Base-by-base conservation (phyloP, 768 basidiomycete species). In the Mycena galopus region DNA sequence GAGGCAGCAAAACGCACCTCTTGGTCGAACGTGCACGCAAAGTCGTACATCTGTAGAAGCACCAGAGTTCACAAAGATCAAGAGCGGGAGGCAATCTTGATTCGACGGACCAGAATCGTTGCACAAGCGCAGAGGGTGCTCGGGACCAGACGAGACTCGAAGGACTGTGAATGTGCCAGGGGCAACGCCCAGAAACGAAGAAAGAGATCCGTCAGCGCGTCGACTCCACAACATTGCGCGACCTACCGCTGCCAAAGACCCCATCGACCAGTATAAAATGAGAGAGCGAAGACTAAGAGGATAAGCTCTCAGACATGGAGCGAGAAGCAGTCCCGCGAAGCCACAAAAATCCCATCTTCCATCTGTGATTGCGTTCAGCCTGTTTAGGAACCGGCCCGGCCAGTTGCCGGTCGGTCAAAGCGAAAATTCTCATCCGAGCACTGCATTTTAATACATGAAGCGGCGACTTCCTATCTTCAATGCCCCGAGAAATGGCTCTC, bases 21-120 rank as follows among this genome's bases (percentile, higher is more conserved):
- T 47, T 76, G 71, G 56, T 79, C 76, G 14, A 81, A 64, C 10
- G 80, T 81, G 64, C 77, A 79, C 8, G 78, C n/a, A 14, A 68
- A 72, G 63, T 81, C 80, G 60, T 79, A 81, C 29, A 72, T 72
- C 80, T 81, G 47, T 4, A 57, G 32, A 50, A n/a, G 14, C 16
- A 11, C 4, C 19, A 65, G 27, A 65, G 66, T 29, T 60, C 12
- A n/a, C 11, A 25, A 14, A 11, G 50, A 47, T n/a, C n/a, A n/a
- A n/a, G 16, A 29, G 4, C n/a, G n/a, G 17, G 53, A 23, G 21
- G 19, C 9, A 19, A 44, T 7, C 30, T 25, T 16, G 23, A 23
- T 51, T 25, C 23, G 27, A 51, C 74, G 7, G 16, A 75, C 74
- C 60, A 75, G 47, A 32, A 75, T 67, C 16, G 71, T 69, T 44